Percentiles rank a stretch among this genome's conserved stretches.
Conservation (phyloP, 139 green algal genomes). For the Mesotaenium endlicherianum region DNA sequence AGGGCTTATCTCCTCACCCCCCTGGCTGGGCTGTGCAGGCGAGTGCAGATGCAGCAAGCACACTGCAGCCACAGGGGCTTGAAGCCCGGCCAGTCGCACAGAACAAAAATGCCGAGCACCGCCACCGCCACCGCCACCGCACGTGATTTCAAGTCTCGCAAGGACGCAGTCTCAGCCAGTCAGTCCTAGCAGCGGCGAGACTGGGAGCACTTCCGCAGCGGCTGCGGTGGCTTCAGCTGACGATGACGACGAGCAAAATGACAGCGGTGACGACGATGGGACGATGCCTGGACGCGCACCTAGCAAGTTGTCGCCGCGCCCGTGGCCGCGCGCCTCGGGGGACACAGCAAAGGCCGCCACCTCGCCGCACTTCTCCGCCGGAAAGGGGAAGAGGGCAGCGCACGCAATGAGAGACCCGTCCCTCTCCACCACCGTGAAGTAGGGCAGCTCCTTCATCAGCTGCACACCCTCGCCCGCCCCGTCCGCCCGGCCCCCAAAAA, state of each 20-base stretch:
- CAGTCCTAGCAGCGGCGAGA: not conserved
- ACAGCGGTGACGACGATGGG: not conserved
- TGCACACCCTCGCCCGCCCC: no score
- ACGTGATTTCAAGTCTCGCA: not conserved
- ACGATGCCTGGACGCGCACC: conserved; percentile 23
- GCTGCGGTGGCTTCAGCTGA: not conserved
- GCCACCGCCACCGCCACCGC: not conserved
- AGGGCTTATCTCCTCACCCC: no score
- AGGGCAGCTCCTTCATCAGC: conserved; percentile 44
- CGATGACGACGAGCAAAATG: not conserved
- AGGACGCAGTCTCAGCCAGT: not conserved
- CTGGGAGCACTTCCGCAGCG: not conserved
- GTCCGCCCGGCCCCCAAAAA: no score
- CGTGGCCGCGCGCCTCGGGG: conserved; percentile 67
- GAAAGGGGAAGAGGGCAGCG: conserved; percentile 66
- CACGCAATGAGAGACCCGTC: conserved; percentile 65
- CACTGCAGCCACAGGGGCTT: no score
- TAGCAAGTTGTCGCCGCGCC: conserved; percentile 86
- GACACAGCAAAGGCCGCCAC: conserved; percentile 84
- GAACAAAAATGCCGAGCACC: not conserved
- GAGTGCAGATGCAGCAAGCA: no score
- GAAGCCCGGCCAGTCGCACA: no score
- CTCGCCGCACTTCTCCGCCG: conserved; percentile 65
- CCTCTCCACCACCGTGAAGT: conserved; percentile 69
- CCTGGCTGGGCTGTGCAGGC: no score